Evolutionary conservation across 768 basidiomycete species (phyloP), one percentile per base, ranked within the genome.

Genomic region (Dioszegia aurantiaca): DNA sequence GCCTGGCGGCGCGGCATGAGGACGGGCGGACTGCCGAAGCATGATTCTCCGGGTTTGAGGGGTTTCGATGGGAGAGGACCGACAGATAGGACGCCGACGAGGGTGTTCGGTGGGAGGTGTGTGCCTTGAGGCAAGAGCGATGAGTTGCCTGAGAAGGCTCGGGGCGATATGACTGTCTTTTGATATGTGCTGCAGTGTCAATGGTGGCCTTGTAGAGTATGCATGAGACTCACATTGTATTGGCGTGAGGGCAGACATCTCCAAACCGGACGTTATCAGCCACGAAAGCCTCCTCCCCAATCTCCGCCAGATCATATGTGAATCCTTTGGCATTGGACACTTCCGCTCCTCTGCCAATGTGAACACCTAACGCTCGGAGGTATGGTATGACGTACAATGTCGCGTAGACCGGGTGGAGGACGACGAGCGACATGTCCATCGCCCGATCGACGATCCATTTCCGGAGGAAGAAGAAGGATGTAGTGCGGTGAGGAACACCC

Each of bases 41-140:
- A 51, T 26, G 28, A 31, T 51, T 36, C 30, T 21, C 48, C 48
- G 28, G 48, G 30, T 30, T n/a, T 31, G 30, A 51, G 48, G 10
- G 28, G 30, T 30, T 30, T 51, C 5, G 17, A 10, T 4, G 48
- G 28, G 28, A 17, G 19, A n/a, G 45, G 45, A 26, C 24, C 30
- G 48, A 51, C 26, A 5, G 48, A 51, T 4, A 51, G 28, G 10
- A 51, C 48, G n/a, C 48, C 48, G 27, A 51, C 48, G 31, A 51
- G 48, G 12, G 48, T 51, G 23, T 51, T 30, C 11, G 48, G 36
- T 26, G 17, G 30, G 48, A 30, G 48, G 30, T 33, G 30, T 9
- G 48, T 51, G 26, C 48, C 48, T 36, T 36, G 48, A 33, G 48
- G 48, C 9, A 51, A 12, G 30, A 51, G 36, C 11, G 48, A 51